Evolutionary conservation across 108 stramenopile species (phyloP).

Genomic region (Conticribra guillardii): DNA sequence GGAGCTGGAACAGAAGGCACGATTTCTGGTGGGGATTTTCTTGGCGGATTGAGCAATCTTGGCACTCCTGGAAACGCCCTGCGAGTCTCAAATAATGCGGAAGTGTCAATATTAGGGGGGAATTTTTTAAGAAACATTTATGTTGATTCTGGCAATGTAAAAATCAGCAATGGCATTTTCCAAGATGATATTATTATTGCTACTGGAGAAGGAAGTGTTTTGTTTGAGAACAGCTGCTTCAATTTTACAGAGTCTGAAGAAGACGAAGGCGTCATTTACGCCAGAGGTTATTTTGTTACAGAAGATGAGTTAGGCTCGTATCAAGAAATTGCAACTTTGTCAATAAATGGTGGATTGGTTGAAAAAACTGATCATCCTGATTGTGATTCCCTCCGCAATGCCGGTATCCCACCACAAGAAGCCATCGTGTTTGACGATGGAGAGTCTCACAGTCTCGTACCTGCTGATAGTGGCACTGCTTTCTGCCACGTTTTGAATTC

Average conservation of each 20-base stretch:
- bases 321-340: not conserved
- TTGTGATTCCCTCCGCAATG: not conserved
- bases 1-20: not conserved
- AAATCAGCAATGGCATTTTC: too few species aligned
- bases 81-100: not conserved
- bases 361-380: not conserved
- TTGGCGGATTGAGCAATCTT: not conserved
- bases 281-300: not conserved
- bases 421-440: not conserved
- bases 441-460: not conserved
- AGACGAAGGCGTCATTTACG: not conserved
- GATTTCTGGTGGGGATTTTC: not conserved
- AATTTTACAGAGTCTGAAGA: not conserved
- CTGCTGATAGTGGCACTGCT: not conserved
- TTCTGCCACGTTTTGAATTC: not conserved
- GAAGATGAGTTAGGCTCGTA: not conserved
- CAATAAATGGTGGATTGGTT: not conserved
- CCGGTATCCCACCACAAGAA: not conserved
- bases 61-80: not conserved
- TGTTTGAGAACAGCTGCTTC: not conserved
- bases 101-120: not conserved
- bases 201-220: not conserved
- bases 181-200: too few species aligned
- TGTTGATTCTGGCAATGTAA: not conserved
- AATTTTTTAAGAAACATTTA: not conserved